These are phyloP conservation scores for Rhytidiadelphus loreus DNA, from an alignment of 225 moss, liverwort and hornwort species.

Conservation along the genomic window DNA sequence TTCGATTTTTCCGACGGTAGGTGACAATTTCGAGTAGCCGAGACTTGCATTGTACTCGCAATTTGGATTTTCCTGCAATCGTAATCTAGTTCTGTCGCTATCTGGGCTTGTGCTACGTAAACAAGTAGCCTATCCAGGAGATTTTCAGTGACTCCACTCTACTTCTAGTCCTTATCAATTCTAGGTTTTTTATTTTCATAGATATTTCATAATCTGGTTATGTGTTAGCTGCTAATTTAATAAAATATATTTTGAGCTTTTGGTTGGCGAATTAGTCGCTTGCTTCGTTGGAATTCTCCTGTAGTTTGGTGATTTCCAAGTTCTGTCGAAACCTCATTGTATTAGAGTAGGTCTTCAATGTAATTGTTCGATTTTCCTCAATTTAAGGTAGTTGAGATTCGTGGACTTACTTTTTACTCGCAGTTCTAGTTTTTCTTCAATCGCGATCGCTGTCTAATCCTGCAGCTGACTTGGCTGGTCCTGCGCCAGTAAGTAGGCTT, in stretches of 20 bases:
- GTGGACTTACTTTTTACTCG: too few species aligned
- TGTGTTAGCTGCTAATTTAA: not conserved
- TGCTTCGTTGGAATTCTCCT: not conserved
- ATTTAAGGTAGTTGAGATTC: not conserved
- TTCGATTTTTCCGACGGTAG: not conserved
- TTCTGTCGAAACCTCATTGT: too few species aligned
- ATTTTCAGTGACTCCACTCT: not conserved
- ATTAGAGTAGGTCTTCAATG: not conserved
- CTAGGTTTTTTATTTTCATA: not conserved
- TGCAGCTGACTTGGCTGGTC: not conserved
- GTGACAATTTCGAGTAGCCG: not conserved
- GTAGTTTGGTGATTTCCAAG: not conserved
- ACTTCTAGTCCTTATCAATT: not conserved
- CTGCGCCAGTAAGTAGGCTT: not conserved
- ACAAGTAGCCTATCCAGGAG: not conserved
- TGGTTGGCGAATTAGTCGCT: not conserved
- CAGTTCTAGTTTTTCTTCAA: not conserved
- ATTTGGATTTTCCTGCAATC: not conserved
- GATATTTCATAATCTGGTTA: not conserved
- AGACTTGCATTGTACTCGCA: not conserved
- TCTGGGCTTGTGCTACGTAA: not conserved
- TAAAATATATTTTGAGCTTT: not conserved
- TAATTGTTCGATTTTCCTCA: not conserved
- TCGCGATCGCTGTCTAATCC: not conserved
- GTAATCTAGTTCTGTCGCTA: not conserved